Evolutionary conservation across 2,329 filamentous ascomycete genomes (phyloP), one percentile per base, ranked within the genome.

Genomic region (Hypomyces perniciosus): DNA sequence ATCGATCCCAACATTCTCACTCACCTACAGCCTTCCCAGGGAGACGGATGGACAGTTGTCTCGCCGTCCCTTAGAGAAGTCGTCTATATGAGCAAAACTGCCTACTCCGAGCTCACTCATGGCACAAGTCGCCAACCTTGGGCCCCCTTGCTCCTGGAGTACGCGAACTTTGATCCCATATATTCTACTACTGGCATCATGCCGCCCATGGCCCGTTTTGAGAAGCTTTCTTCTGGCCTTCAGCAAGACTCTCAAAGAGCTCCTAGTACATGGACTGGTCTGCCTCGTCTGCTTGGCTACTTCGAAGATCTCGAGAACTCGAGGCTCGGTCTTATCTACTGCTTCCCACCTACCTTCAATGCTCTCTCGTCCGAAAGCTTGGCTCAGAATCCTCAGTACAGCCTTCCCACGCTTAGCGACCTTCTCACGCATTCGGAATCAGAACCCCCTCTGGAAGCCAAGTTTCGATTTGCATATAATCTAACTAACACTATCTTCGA

Each of bases 381-480:
- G 8, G 77, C 75, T 1, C 73, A 76, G 46, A 75, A 73, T 30
- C 71, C 77, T 0, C 61, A 72, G 0, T 77, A 78, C 57, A 78
- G 71, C 48, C 63, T 83, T 4, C 77, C 73, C 41, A 80, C 80
- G 0, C 64, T 85, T 5, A 68, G 70, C 10, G 74, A 83, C 48
- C 70, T 85, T 8, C 71, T 85, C 0, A 68, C 68, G 2, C 65
- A 70, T 12, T 72, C 75, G 1, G 72, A 73, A 46, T 78, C 76
- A 34, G 81, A 86, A 59, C 86, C 85, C 0, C 79, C 80, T 34
- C 72, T 91, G 1, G 88, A 92, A 67, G 83, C 85, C 52, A 88
- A 88, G 59, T 91, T 90, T 61, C 79, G 84, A 10, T 73, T 92
- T 46, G 87, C 87, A 4, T 77, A 86, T 48, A 88, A 88, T 56